Evolutionary conservation across 139 green algal species (phyloP).

Genomic region (Pleodorina starrii): DNA sequence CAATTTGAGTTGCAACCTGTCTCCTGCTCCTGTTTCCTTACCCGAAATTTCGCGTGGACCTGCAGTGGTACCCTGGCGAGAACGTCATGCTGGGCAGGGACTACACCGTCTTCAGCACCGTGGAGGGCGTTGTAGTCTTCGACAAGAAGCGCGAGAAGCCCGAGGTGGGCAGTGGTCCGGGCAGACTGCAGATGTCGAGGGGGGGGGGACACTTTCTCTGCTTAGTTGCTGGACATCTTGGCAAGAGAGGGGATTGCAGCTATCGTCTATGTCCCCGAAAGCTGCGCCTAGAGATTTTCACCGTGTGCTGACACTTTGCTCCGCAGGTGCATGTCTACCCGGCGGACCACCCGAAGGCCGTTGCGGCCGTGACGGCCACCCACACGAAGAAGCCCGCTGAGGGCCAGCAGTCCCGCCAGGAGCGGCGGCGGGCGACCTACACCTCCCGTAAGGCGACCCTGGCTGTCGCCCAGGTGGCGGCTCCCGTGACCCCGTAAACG

Average conservation of each 20-base stretch:
- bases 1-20: not conserved
- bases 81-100: constrained; percentile 93
- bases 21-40: no score
- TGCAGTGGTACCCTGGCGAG: constrained; percentile 88
- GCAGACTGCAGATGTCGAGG: no score
- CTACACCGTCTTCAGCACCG: constrained; percentile 93
- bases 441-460: constrained; percentile 44
- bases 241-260: no score
- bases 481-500: constrained; percentile 27
- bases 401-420: constrained; percentile 57
- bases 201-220: no score
- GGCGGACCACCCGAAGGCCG: constrained; percentile 65
- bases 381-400: constrained; percentile 71
- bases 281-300: no score
- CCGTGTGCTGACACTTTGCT: no score
- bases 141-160: constrained; percentile 74
- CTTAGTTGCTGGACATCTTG: no score
- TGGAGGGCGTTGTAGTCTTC: constrained; percentile 93
- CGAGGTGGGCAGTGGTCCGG: no score
- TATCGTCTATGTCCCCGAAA: no score
- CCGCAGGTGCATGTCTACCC: constrained; percentile 75
- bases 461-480: constrained; percentile 53
- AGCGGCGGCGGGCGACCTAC: constrained; percentile 63
- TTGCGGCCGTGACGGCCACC: constrained; percentile 53
- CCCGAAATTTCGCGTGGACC: no score